phyloP scores from a whole-genome alignment of 345 rosid species.

The Populus ilicifolia region DNA sequence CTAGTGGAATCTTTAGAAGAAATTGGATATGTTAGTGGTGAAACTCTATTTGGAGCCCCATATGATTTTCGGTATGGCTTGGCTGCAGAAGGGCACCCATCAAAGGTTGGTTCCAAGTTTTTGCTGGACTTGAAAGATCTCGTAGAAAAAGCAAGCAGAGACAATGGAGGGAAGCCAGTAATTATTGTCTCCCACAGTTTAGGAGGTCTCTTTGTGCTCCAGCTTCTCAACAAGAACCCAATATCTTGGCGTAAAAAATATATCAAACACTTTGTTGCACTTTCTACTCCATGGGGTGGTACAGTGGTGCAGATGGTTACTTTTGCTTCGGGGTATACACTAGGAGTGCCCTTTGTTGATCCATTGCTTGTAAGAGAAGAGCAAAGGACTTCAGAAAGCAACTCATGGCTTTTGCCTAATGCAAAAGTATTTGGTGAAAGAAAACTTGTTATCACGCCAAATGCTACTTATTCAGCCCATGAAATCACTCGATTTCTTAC shows the following conservation, averaged over 20 bases:
- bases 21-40: conserved; percentile 54
- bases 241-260: conserved; percentile 56
- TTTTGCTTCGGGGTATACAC: conserved; percentile 63
- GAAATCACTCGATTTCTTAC: conserved; percentile 45
- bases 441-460: conserved; percentile 49
- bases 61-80: conserved; percentile 86
- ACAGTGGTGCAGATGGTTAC: conserved; percentile 57
- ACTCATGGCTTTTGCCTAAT: conserved; percentile 80
- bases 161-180: conserved; percentile 63
- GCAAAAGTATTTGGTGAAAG: conserved; percentile 39
- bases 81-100: conserved; percentile 64
- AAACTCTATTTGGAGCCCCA: conserved; percentile 74
- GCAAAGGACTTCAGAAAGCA: conserved; percentile 77
- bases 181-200: conserved; percentile 74
- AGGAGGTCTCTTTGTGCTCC: conserved; percentile 74
- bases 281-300: conserved; percentile 87
- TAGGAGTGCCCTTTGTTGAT: conserved; percentile 74
- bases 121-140: conserved; percentile 54
- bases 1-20: conserved; percentile 55
- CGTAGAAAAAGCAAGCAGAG: conserved; percentile 52
- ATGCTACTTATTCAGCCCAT: conserved; percentile 44
- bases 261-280: conserved; percentile 69
- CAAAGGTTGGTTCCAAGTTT: conserved; percentile 58
- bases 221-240: conserved; percentile 60
- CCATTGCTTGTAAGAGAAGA: conserved; percentile 65